Conservation (phyloP, 345 rosid species). For the Mangifera indica region DNA sequence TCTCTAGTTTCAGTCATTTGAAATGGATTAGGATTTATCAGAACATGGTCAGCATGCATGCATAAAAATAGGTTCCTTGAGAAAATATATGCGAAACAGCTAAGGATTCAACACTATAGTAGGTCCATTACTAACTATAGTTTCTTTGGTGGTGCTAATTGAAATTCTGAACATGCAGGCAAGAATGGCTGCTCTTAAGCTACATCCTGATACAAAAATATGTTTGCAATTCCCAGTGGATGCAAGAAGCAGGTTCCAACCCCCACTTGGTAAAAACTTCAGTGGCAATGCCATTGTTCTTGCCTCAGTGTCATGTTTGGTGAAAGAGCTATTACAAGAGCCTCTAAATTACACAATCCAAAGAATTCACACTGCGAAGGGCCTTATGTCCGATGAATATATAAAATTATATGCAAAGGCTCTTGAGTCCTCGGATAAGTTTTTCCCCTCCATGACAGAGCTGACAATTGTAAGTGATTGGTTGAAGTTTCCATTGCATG, state of each 20-base stretch:
- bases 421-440: conserved; percentile 25
- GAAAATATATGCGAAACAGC: too few relatives aligned
- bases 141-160: background rate
- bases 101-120: too few relatives aligned
- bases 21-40: too few relatives aligned
- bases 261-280: conserved; percentile 24
- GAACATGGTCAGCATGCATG: background rate
- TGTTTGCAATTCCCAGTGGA: conserved; percentile 28
- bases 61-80: too few relatives aligned
- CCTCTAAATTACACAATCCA: conserved; percentile 17
- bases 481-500: conserved; percentile 26
- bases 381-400: conserved; percentile 16
- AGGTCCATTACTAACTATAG: background rate
- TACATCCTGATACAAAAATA: conserved; percentile 19
- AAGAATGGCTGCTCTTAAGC: conserved; percentile 17
- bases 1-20: too few relatives aligned
- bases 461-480: conserved; percentile 23
- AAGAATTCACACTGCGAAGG: conserved; percentile 20
- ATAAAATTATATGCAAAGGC: conserved; percentile 21
- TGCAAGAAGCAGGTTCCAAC: conserved; percentile 20
- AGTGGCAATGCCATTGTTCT: conserved; percentile 29
- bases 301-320: conserved; percentile 25
- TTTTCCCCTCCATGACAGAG: conserved; percentile 27
- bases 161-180: conserved; percentile 12
- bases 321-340: conserved; percentile 13